A percentile compares a stretch with the other conserved stretches of the same genome.
Evolutionary conservation across 805 yeast species (phyloP).

Genomic region (Spathaspora gorwiae): DNA sequence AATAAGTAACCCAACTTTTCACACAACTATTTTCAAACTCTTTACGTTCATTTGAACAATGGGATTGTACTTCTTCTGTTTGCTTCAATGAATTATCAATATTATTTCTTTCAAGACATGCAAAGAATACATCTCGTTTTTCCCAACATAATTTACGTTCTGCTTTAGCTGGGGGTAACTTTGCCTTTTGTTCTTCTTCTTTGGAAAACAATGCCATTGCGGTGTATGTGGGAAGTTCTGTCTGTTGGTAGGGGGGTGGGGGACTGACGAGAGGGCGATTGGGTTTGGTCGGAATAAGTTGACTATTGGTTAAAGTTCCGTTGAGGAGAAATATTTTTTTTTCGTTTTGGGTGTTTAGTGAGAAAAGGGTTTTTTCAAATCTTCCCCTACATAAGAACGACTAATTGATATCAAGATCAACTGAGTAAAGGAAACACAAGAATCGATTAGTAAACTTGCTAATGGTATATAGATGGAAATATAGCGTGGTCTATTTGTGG

Average conservation of each 20-base stretch:
- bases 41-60: slow-evolving; percentile 56
- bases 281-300: too few relatives aligned
- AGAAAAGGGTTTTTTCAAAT: too few relatives aligned
- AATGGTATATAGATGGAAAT: too few relatives aligned
- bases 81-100: slow-evolving; percentile 63
- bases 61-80: slow-evolving; percentile 41
- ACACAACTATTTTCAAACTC: slow-evolving; percentile 74
- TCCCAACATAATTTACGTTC: slow-evolving; percentile 86
- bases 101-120: slow-evolving; percentile 63
- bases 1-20: slow-evolving; percentile 81
- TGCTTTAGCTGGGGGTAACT: slow-evolving; percentile 53
- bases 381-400: too few relatives aligned
- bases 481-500: too few relatives aligned
- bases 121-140: slow-evolving; percentile 72
- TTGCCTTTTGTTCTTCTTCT: slow-evolving; percentile 24
- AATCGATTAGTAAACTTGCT: too few relatives aligned
- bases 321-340: too few relatives aligned
- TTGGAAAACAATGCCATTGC: slow-evolving; percentile 51
- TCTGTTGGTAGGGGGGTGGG: background rate
- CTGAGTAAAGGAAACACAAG: too few relatives aligned
- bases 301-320: too few relatives aligned
- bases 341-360: too few relatives aligned
- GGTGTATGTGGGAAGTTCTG: background rate
- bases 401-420: too few relatives aligned
- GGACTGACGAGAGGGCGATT: too few relatives aligned